Conservation (phyloP, 345 rosid species). For the Hibiscus tridactylites region DNA sequence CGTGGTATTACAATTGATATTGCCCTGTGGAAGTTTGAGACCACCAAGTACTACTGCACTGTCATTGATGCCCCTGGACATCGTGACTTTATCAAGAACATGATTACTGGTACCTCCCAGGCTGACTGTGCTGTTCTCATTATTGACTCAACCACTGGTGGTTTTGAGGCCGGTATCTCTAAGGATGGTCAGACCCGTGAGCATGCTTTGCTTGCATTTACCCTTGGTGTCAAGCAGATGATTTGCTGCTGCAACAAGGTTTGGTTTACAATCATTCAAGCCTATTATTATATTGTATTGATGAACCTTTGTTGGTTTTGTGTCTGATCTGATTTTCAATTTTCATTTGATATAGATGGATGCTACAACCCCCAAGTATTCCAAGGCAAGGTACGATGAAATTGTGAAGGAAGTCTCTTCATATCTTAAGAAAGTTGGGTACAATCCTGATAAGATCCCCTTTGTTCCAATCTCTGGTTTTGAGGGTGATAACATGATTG, state of each 20-base stretch:
- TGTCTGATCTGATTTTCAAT: not conserved
- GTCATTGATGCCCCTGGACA: slow-evolving; percentile 80
- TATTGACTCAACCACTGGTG: slow-evolving; percentile 79
- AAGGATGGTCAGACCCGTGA: slow-evolving; percentile 87
- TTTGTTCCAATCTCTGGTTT: slow-evolving; percentile 34
- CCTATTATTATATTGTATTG: not conserved
- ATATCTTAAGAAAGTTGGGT: not conserved
- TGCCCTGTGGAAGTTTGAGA: slow-evolving; percentile 73
- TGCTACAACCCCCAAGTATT: slow-evolving; percentile 25
- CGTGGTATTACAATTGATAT: slow-evolving; percentile 77
- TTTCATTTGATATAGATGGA: not conserved
- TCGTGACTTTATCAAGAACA: slow-evolving; percentile 75
- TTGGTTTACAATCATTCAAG: not conserved
- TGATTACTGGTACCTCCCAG: slow-evolving; percentile 79
- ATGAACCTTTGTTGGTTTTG: not conserved
- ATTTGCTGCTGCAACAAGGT: slow-evolving; percentile 83
- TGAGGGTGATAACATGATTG: slow-evolving; percentile 43
- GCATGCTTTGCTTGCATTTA: slow-evolving; percentile 64
- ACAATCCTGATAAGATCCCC: slow-evolving; percentile 27
- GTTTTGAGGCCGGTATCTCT: slow-evolving; percentile 79
- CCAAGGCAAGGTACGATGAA: slow-evolving; percentile 37
- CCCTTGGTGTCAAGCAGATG: slow-evolving; percentile 72
- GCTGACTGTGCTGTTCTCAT: slow-evolving; percentile 74
- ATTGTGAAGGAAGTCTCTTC: slow-evolving; percentile 1
- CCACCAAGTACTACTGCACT: slow-evolving; percentile 65